These are phyloP conservation scores for Fusarium xylarioides DNA, from an alignment of 2,329 filamentous ascomycete species.

Conservation along the genomic window DNA sequence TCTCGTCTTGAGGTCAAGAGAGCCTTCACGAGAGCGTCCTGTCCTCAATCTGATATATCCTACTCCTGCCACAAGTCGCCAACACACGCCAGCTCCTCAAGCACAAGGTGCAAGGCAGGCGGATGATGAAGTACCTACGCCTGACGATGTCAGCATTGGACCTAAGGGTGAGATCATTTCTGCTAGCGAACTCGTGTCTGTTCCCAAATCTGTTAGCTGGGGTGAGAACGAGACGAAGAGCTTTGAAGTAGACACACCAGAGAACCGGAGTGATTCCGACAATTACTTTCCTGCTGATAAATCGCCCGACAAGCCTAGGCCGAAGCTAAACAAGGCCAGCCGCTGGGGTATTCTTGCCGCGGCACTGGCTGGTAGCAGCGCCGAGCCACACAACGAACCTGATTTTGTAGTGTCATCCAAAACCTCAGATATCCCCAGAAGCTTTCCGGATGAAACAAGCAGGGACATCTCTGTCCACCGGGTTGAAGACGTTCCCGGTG, in stretches of 20 bases:
- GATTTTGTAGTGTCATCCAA: conserved; percentile 33
- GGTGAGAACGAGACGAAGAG: conserved; percentile 71
- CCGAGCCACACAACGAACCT: conserved; percentile 49
- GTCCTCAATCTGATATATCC: conserved; percentile 69
- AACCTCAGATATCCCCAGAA: conserved; percentile 23
- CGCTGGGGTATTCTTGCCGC: conserved; percentile 64
- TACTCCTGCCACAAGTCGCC: conserved; percentile 59
- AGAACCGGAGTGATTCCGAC: conserved; percentile 49
- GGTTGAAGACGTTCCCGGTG: conserved; percentile 41
- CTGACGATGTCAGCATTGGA: conserved; percentile 50
- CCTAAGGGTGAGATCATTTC: conserved; percentile 55
- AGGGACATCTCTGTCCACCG: conserved; percentile 32
- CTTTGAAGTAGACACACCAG: conserved; percentile 69
- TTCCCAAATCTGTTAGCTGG: conserved; percentile 70
- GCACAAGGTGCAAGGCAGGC: conserved; percentile 28
- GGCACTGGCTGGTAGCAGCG: conserved; percentile 56
- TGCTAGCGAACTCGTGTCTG: conserved; percentile 14
- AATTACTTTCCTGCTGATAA: conserved; percentile 40
- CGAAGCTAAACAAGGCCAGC: conserved; percentile 52
- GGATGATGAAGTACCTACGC: conserved; percentile 25
- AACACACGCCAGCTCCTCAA: conserved; percentile 55
- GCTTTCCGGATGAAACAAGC: conserved; percentile 17
- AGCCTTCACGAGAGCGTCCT: conserved; percentile 65
- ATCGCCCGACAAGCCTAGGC: conserved; percentile 44
- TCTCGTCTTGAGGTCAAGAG: conserved; percentile 55